phyloP scores from a whole-genome alignment of 495 filamentous ascomycete genomes.

The Pseudoneurospora amorphoporcata region DNA sequence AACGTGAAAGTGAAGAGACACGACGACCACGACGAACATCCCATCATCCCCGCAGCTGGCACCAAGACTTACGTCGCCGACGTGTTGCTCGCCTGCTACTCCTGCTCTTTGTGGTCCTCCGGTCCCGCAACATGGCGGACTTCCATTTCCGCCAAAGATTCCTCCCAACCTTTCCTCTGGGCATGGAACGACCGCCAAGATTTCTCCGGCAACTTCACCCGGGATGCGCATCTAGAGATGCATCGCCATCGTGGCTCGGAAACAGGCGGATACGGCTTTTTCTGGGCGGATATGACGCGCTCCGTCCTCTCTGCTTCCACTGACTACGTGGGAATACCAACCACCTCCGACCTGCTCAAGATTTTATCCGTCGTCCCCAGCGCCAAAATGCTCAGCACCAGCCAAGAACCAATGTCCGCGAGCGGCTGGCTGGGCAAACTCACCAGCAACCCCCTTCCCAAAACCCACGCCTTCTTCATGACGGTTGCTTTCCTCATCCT shows the following conservation, averaged over 20 bases:
- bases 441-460: constrained; percentile 4
- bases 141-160: constrained; percentile 2
- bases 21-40: constrained; percentile 3
- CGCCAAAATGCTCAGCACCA: constrained; percentile 1
- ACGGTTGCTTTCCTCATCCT: constrained; percentile 9
- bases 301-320: not conserved
- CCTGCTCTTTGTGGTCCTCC: constrained; percentile 4
- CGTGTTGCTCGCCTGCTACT: constrained; percentile 14
- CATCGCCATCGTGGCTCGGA: constrained; percentile 8
- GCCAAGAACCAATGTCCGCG: constrained; percentile 4
- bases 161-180: constrained; percentile 23
- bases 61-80: constrained; percentile 5
- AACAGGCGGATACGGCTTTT: constrained; percentile 12
- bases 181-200: constrained; percentile 20
- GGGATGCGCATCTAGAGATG: constrained; percentile 14
- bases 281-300: constrained; percentile 15
- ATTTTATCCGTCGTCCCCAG: not conserved
- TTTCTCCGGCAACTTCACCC: constrained; percentile 3
- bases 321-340: not conserved
- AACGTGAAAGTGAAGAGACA: constrained; percentile 1
- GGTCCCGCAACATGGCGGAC: constrained; percentile 1
- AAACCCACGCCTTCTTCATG: constrained; percentile 16
- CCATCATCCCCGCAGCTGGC: not conserved
- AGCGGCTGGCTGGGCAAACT: constrained; percentile 3
- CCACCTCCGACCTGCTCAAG: not conserved